These are phyloP conservation scores for Daldinia vernicosa DNA, from an alignment of 495 filamentous ascomycete species.

Conservation along the genomic window DNA sequence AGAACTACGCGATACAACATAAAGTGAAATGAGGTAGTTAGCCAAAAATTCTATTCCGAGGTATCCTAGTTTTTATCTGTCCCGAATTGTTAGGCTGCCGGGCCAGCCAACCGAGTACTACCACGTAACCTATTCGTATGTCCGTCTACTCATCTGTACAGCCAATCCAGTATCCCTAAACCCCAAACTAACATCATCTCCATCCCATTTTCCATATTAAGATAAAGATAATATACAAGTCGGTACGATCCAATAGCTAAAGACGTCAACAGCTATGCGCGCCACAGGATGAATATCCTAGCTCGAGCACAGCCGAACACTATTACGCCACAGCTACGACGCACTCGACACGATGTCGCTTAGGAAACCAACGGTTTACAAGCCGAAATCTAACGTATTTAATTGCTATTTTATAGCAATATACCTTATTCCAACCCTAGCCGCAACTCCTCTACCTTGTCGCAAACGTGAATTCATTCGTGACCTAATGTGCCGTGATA, in stretches of 20 bases:
- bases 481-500: slow-evolving; percentile 22
- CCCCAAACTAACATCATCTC: neutral
- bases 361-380: slow-evolving; percentile 9
- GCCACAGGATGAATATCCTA: slow-evolving; percentile 18
- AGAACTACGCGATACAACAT: neutral
- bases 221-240: slow-evolving; percentile 28
- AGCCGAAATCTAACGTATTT: slow-evolving; percentile 30
- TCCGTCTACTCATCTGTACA: slow-evolving; percentile 14
- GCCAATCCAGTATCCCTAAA: neutral
- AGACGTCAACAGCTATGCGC: slow-evolving; percentile 8
- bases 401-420: slow-evolving; percentile 36
- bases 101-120: slow-evolving; percentile 7
- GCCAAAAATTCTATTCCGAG: slow-evolving; percentile 3
- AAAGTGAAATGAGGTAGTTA: neutral
- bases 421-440: slow-evolving; percentile 23
- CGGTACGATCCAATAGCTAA: slow-evolving; percentile 15
- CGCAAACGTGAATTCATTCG: slow-evolving; percentile 25
- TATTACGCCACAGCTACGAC: slow-evolving; percentile 30
- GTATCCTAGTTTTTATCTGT: slow-evolving; percentile 24
- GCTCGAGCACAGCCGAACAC: slow-evolving; percentile 9
- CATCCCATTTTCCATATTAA: slow-evolving; percentile 1
- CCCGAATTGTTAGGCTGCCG: neutral
- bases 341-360: slow-evolving; percentile 22
- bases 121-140: slow-evolving; percentile 29
- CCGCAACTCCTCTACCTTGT: slow-evolving; percentile 9